Evolutionary conservation across 805 yeast genomes (phyloP).

Genomic region (Komagataella pseudopastoris): DNA sequence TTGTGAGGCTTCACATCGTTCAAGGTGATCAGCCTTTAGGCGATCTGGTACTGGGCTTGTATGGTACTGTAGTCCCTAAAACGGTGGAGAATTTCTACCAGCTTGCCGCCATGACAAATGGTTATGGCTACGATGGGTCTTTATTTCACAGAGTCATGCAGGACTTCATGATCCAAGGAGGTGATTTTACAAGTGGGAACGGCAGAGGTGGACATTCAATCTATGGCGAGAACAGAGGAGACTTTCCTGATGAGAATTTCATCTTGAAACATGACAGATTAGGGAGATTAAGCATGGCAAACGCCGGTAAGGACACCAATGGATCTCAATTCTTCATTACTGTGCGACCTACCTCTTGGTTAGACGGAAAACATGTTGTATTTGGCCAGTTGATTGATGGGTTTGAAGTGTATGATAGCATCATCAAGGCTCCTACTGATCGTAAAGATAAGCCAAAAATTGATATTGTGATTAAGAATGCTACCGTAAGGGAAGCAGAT

Average conservation of each 20-base stretch:
- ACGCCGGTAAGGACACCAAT: constrained; percentile 38
- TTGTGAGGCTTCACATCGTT: constrained; percentile 25
- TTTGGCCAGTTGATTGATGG: constrained; percentile 71
- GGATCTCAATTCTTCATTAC: constrained; percentile 66
- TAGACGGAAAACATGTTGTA: constrained; percentile 57
- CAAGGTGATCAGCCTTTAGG: constrained; percentile 23
- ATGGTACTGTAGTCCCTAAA: constrained; percentile 51
- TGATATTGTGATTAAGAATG: constrained; percentile 24
- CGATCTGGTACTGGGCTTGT: constrained; percentile 41
- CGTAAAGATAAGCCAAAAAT: constrained; percentile 25
- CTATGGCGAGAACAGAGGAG: constrained; percentile 40
- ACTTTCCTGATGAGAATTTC: constrained; percentile 64
- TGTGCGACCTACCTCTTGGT: constrained; percentile 32
- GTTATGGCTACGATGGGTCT: constrained; percentile 38
- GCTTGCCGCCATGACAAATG: constrained; percentile 24
- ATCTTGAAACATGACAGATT: constrained; percentile 29
- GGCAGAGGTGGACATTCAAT: constrained; percentile 76
- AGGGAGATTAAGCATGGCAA: constrained; percentile 38
- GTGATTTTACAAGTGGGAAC: constrained; percentile 54
- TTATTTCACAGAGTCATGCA: constrained; percentile 64
- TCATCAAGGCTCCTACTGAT: constrained; percentile 43
- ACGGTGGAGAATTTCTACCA: constrained; percentile 48
- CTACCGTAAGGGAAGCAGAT: constrained; percentile 2
- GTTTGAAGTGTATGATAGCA: constrained; percentile 40
- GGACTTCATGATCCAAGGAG: constrained; percentile 77